phyloP scores from a whole-genome alignment of 345 rosid species.

The Ricinus communis region DNA sequence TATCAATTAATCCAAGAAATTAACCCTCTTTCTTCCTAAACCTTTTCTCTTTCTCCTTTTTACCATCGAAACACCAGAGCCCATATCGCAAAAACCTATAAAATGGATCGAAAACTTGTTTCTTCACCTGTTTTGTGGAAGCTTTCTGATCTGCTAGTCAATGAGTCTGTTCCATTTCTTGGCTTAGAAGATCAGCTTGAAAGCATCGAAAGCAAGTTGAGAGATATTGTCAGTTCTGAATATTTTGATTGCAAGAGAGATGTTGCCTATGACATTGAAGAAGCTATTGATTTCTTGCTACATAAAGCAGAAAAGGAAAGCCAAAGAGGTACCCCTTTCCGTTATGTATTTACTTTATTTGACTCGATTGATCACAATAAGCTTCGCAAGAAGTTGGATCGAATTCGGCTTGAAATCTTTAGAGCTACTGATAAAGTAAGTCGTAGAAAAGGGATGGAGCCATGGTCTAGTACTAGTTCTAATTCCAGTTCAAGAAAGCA shows the following conservation, averaged over 20 bases:
- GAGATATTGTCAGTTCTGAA: slow-evolving; percentile 15
- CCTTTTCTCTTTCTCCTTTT: not conserved
- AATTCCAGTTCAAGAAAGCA: not conserved
- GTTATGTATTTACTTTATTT: not conserved
- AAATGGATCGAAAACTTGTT: slow-evolving; percentile 13
- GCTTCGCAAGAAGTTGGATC: slow-evolving; percentile 16
- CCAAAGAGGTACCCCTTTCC: not conserved
- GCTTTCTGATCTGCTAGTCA: slow-evolving; percentile 16
- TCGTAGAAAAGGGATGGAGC: slow-evolving; percentile 11
- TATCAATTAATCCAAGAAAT: not conserved
- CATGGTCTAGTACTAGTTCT: not conserved
- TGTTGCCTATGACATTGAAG: slow-evolving; percentile 19
- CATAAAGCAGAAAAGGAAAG: slow-evolving; percentile 1
- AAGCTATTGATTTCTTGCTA: slow-evolving; percentile 14
- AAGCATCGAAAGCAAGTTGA: slow-evolving; percentile 11
- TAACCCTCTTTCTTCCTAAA: not conserved
- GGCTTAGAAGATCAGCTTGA: slow-evolving; percentile 12
- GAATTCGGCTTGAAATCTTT: slow-evolving; percentile 8
- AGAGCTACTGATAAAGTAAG: slow-evolving; percentile 16
- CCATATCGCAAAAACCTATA: not conserved
- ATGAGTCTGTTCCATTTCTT: slow-evolving; percentile 11
- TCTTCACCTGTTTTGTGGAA: slow-evolving; percentile 14
- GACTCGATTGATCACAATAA: slow-evolving; percentile 11
- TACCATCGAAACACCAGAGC: not conserved
- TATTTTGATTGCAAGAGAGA: slow-evolving; percentile 15